Evolutionary conservation across 371 early-diverging fungal species (phyloP).

Genomic region (Umbelopsis sp.): DNA sequence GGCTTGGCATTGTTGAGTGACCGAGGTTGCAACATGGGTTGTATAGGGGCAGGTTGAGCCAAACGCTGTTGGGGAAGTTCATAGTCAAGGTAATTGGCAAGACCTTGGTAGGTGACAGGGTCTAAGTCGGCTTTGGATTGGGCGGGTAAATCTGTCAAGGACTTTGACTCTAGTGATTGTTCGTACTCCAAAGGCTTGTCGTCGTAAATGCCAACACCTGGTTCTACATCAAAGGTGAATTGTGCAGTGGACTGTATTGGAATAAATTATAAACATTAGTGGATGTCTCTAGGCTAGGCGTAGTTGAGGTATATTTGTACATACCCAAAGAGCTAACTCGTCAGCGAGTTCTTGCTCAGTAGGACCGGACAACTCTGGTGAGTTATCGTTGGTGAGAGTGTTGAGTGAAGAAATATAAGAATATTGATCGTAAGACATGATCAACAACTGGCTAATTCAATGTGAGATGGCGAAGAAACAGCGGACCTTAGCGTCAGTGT

Average conservation of each 20-base stretch:
- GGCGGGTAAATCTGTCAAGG: neutral
- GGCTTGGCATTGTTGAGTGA: neutral
- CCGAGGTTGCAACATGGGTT: slow-evolving; percentile 21
- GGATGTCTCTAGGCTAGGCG: neutral
- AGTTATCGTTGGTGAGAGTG: slow-evolving; percentile 1
- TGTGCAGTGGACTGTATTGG: slow-evolving; percentile 63
- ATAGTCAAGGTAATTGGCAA: slow-evolving; percentile 46
- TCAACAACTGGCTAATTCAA: neutral
- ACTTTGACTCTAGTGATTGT: slow-evolving; percentile 19
- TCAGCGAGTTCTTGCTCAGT: slow-evolving; percentile 48
- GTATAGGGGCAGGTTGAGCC: slow-evolving; percentile 16
- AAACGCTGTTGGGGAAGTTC: slow-evolving; percentile 47
- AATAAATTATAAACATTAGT: slow-evolving; percentile 2
- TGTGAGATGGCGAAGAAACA: neutral
- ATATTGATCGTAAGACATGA: slow-evolving; percentile 15
- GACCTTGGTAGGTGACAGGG: slow-evolving; percentile 43
- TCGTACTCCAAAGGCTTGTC: slow-evolving; percentile 33
- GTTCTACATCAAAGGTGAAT: slow-evolving; percentile 66
- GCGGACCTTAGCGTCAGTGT: neutral
- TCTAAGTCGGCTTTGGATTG: slow-evolving; percentile 27
- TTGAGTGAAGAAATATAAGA: slow-evolving; percentile 7
- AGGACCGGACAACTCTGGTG: slow-evolving; percentile 1
- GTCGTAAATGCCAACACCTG: slow-evolving; percentile 58
- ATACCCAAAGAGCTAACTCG: slow-evolving; percentile 58
- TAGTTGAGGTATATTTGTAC: neutral